These are phyloP conservation scores for Pseudopithomyces chartarum DNA, from an alignment of 2,329 filamentous ascomycete genomes.

Conservation along the genomic window DNA sequence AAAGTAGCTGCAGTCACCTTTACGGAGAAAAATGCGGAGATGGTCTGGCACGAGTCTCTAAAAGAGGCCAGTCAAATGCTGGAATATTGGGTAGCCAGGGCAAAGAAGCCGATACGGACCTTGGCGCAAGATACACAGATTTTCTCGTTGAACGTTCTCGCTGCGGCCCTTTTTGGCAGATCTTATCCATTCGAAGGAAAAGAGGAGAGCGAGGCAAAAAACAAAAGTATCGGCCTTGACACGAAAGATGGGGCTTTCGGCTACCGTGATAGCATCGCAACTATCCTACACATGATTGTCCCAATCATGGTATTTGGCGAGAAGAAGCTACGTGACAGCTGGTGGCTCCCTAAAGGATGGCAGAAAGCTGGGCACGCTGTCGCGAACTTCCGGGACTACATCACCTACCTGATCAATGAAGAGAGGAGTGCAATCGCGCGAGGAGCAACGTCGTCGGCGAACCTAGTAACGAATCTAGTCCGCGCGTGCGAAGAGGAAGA, in stretches of 20 bases:
- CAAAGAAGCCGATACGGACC: constrained; percentile 7
- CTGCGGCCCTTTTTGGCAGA: not conserved
- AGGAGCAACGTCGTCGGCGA: not conserved
- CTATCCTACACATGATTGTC: constrained; percentile 10
- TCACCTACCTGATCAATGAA: constrained; percentile 10
- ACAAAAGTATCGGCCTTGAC: not conserved
- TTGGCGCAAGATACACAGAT: constrained; percentile 8
- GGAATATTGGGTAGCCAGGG: constrained; percentile 10
- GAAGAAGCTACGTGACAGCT: constrained; percentile 4
- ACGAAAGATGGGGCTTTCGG: not conserved
- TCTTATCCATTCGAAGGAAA: not conserved
- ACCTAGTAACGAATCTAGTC: constrained; percentile 11
- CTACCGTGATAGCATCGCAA: constrained; percentile 12
- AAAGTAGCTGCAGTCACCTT: constrained; percentile 20
- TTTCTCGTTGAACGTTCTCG: constrained; percentile 1
- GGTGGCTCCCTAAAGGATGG: constrained; percentile 14
- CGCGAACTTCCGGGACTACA: constrained; percentile 8
- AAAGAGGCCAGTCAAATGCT: constrained; percentile 17
- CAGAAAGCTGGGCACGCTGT: constrained; percentile 11
- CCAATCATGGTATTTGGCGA: constrained; percentile 14
- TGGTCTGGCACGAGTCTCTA: constrained; percentile 21
- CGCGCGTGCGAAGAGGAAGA: constrained; percentile 6
- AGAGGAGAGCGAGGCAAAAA: not conserved
- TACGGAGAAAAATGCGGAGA: constrained; percentile 22
- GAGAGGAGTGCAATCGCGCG: constrained; percentile 6